Evolutionary conservation across 345 rosid genomes (phyloP), one percentile per base, ranked within the genome.

Genomic region (Sonneratia caseolaris): DNA sequence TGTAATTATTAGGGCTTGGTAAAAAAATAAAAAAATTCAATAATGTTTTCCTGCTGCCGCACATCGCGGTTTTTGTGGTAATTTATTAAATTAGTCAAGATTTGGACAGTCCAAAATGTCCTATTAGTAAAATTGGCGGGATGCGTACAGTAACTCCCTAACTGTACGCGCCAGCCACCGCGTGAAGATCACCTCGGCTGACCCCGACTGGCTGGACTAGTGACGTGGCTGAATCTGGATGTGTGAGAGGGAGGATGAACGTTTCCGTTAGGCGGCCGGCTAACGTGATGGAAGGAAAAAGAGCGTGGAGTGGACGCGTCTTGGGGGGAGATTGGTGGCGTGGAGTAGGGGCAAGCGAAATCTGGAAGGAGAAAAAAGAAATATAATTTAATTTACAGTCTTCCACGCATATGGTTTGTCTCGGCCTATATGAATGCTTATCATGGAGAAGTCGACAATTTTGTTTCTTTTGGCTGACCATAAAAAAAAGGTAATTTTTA

Each of bases 141-240:
- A 13, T 10, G 13, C 51, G 13, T 27, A 27, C 0, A 27, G 32
- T 27, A 27, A 27, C 32, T 27, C 32, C 32, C 32, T 27, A 27
- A 7, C 12, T n/a, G 32, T 32, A n/a, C 32, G 27, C 14, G 64
- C 35, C 32, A 57, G 32, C n/a, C 12, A 3, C 64, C 11, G 12
- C 32, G 64, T 57, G 64, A n/a, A 7, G 27, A 57, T 5, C 12
- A 57, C 64, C 64, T 57, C 64, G n/a, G 14, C 64, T 22, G 64
- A 22, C 32, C 35, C 64, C 0, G 10, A 42, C 37, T 2, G 13
- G 21, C 0, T 7, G 38, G 61, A 2, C 36, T 1, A 27, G 1
- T 6, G 72, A 2, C 64, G 72, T 37, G 64, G 72, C 64, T 18
- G 27, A 14, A 70, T 11, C 64, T 70, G 72, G 72, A 70, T 16